phyloP scores from a whole-genome alignment of 2,329 filamentous ascomycete species.

The Pseudocercospora vitis region DNA sequence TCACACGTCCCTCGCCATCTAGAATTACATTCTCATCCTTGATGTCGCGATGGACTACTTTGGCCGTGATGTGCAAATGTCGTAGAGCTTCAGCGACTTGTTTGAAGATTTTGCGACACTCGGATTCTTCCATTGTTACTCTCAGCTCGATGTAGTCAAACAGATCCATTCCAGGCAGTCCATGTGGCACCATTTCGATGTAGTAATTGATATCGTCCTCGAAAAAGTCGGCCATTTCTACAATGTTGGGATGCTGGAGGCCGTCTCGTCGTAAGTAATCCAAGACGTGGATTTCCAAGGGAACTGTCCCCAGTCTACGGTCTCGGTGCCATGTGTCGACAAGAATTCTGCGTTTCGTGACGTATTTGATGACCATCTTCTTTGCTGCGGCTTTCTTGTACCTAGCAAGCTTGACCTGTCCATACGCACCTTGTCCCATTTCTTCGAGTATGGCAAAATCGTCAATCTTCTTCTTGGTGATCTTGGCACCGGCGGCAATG shows the following conservation, averaged over 20 bases:
- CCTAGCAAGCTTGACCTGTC: constrained; percentile 91
- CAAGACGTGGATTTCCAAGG: constrained; percentile 93
- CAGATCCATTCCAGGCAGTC: constrained; percentile 93
- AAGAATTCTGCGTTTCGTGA: constrained; percentile 92
- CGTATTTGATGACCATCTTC: constrained; percentile 95
- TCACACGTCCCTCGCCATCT: constrained; percentile 92
- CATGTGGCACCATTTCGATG: constrained; percentile 96
- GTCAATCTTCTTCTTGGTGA: constrained; percentile 68
- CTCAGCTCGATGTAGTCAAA: constrained; percentile 98
- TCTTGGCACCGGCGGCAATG: constrained; percentile 33
- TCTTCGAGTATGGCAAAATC: constrained; percentile 94
- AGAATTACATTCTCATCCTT: constrained; percentile 98
- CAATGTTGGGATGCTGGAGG: constrained; percentile 64
- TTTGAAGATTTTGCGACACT: constrained; percentile 91
- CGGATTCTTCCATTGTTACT: constrained; percentile 91
- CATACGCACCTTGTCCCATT: constrained; percentile 97
- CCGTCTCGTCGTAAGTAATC: constrained; percentile 82
- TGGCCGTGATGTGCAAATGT: constrained; percentile 85
- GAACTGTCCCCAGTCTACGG: constrained; percentile 86
- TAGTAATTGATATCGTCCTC: constrained; percentile 91
- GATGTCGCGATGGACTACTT: constrained; percentile 95
- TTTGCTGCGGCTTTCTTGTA: constrained; percentile 70
- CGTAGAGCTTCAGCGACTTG: constrained; percentile 89
- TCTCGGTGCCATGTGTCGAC: constrained; percentile 99
- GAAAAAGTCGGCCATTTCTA: constrained; percentile 69